Evolutionary conservation across 805 yeast species (phyloP), one percentile per base, ranked within the genome.

Genomic region (Millerago galiae): DNA sequence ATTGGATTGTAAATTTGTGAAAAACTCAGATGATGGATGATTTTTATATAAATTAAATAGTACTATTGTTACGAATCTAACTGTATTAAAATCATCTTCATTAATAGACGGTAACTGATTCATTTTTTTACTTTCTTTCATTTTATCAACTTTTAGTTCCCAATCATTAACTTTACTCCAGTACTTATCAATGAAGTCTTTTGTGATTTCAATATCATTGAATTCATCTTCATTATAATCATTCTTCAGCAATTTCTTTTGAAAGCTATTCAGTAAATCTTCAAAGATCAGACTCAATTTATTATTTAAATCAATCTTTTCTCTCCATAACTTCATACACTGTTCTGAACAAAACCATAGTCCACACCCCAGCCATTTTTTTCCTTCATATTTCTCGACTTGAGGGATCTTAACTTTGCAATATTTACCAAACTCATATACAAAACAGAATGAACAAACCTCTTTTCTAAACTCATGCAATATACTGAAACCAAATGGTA

Each of bases 401-500:
- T 44, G 38, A 1, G 48, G 37, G 1, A 70, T 48, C 42, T 65
- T 72, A 40, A 59, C 52, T 48, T 74, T 78, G 61, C 76, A 61
- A 32, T 63, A 61, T 28, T 58, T 61, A 0, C 83, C 82, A 47
- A 66, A 55, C 27, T 64, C 66, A 48, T 77, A 81, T 3, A 48
- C 41, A 52, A 68, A 77, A 49, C 88, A 81, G 45, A 55, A 51
- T 8, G 72, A 65, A 54, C 88, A 81, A 2, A 77, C 83, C 51
- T 81, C 87, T 48, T 78, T 79, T 38, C 75, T 70, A 55, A 77
- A 80, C 4, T 77, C 78, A 44, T 70, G 65, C 14, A 67, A 58
- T 3, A 80, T 65, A 1, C 75, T 65, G 13, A 70, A 61, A 9
- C 81, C 72, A 32, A 76, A 56, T 1, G 81, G 78, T 3, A 56